Conservation (phyloP, 2,329 filamentous ascomycete genomes). For the Pestalotiopsis sp. region DNA sequence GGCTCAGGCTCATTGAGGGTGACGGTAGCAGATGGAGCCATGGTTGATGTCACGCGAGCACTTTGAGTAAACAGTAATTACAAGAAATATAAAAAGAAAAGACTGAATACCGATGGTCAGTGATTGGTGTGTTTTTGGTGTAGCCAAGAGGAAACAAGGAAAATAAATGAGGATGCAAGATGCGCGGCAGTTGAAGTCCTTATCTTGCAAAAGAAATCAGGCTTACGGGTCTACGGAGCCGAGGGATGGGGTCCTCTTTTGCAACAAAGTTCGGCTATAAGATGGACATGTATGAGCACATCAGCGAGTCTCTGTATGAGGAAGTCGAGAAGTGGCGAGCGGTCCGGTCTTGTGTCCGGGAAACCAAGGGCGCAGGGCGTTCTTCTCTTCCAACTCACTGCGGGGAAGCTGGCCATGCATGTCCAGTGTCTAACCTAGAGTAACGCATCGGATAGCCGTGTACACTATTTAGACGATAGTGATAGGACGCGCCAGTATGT, state of each 20-base stretch:
- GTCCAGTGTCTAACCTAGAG: no score
- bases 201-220: background rate
- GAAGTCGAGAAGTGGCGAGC: background rate
- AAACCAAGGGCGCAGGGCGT: no score
- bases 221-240: background rate
- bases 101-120: no score
- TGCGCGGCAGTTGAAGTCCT: background rate
- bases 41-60: background rate
- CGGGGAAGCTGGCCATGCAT: no score
- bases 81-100: background rate
- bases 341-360: background rate
- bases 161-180: background rate
- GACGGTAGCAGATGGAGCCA: constrained; percentile 1
- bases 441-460: no score
- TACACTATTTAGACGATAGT: no score
- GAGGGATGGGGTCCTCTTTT: background rate
- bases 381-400: no score
- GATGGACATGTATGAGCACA: background rate
- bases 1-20: background rate
- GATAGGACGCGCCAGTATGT: no score
- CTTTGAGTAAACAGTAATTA: background rate
- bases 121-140: background rate
- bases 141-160: background rate
- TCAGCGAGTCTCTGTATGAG: background rate
- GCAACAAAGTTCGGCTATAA: background rate